Conservation (phyloP, 345 rosid genomes). For the Kandelia obovata region DNA sequence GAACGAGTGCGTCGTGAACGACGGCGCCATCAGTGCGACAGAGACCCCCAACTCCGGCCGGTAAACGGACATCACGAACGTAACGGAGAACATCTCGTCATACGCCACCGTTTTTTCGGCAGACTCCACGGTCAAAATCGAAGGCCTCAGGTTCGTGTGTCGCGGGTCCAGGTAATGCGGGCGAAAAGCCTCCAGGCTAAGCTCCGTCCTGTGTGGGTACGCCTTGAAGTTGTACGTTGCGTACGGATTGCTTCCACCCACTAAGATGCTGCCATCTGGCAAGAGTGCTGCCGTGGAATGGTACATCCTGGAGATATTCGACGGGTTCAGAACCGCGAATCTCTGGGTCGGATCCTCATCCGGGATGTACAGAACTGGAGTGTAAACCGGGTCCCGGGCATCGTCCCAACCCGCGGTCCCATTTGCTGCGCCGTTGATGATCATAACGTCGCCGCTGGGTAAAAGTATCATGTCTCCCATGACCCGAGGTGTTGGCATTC, state of each 20-base stretch:
- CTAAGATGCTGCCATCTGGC: conserved; percentile 72
- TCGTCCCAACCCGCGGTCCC: conserved; percentile 91
- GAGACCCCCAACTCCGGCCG: conserved; percentile 34
- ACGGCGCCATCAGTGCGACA: conserved; percentile 50
- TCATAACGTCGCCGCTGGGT: conserved; percentile 55
- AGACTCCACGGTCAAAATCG: conserved; percentile 51
- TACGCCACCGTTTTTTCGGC: conserved; percentile 37
- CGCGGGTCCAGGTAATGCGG: conserved; percentile 58
- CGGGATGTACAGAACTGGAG: conserved; percentile 33
- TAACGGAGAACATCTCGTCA: conserved; percentile 36
- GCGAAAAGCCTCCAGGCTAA: conserved; percentile 72
- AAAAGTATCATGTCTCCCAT: conserved; percentile 67
- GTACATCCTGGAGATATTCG: conserved; percentile 63
- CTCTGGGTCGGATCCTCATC: conserved; percentile 30
- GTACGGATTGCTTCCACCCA: conserved; percentile 92
- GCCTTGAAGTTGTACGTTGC: conserved; percentile 59
- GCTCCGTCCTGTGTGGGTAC: conserved; percentile 59
- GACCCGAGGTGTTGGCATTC: conserved; percentile 76
- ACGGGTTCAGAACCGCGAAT: conserved; percentile 50
- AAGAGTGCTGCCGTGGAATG: conserved; percentile 66
- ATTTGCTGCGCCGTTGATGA: conserved; percentile 67
- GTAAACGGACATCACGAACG: conserved; percentile 40
- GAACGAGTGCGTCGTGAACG: conserved; percentile 68
- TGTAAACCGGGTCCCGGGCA: conserved; percentile 27
- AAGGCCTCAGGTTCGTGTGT: conserved; percentile 43